phyloP scores from a whole-genome alignment of 139 green algal genomes.

The Astrephomene gubernaculifera region DNA sequence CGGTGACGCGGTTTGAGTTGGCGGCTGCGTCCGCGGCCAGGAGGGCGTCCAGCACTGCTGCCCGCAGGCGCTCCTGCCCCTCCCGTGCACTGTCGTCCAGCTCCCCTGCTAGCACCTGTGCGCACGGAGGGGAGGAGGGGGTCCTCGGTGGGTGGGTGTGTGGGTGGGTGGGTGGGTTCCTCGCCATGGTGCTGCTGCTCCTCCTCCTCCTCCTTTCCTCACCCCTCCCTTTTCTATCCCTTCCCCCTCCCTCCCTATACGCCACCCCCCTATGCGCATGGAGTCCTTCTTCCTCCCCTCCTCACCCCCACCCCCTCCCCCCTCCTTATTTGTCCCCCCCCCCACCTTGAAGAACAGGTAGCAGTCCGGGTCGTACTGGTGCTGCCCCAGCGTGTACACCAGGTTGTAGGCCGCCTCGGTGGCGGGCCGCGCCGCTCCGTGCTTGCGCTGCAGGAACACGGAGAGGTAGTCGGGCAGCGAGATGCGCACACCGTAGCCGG shows the following conservation, averaged over 20 bases:
- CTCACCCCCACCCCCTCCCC: not conserved
- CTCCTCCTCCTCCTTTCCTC: too few relatives aligned
- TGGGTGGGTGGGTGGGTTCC: too few relatives aligned
- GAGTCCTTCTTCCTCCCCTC: too few relatives aligned
- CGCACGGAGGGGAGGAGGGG: not conserved
- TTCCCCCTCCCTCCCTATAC: too few relatives aligned
- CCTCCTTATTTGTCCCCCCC: not conserved
- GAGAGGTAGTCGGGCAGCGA: slow-evolving; percentile 42
- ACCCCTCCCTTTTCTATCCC: too few relatives aligned
- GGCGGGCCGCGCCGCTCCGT: slow-evolving; percentile 19
- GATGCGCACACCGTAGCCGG: slow-evolving; percentile 3
- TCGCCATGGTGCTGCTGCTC: too few relatives aligned
- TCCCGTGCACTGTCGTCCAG: slow-evolving; percentile 52
- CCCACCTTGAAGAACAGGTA: slow-evolving; percentile 57
- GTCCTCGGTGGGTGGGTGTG: not conserved
- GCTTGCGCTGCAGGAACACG: slow-evolving; percentile 45
- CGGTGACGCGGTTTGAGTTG: slow-evolving; percentile 49
- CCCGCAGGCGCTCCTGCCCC: slow-evolving; percentile 51
- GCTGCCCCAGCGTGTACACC: slow-evolving; percentile 60
- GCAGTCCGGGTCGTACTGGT: slow-evolving; percentile 67
- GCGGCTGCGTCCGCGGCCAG: not conserved
- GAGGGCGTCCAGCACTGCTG: slow-evolving; percentile 39
- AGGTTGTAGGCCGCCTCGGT: slow-evolving; percentile 62
- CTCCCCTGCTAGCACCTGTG: slow-evolving; percentile 48
- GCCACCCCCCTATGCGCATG: too few relatives aligned